phyloP scores from a whole-genome alignment of 2,329 filamentous ascomycete genomes.

The Hortaea werneckii region DNA sequence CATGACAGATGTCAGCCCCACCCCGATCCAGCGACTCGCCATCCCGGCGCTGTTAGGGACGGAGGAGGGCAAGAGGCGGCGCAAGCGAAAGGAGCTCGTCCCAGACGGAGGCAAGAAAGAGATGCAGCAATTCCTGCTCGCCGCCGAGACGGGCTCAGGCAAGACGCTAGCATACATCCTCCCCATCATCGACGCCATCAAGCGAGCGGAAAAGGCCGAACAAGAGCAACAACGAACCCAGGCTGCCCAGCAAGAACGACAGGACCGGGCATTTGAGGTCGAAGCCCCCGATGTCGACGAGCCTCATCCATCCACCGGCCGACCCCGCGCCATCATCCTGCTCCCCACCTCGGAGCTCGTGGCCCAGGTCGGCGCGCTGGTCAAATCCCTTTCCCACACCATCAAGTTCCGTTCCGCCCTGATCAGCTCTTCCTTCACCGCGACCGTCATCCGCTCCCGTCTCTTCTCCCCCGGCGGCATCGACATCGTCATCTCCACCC shows the following conservation, averaged over 20 bases:
- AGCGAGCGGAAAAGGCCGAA: slow-evolving; percentile 53
- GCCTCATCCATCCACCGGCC: slow-evolving; percentile 61
- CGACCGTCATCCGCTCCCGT: slow-evolving; percentile 71
- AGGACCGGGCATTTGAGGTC: slow-evolving; percentile 46
- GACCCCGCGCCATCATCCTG: slow-evolving; percentile 74
- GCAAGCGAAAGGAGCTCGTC: slow-evolving; percentile 17
- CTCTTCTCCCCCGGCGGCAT: slow-evolving; percentile 74
- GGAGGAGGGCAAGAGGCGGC: slow-evolving; percentile 29
- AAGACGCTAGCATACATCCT: slow-evolving; percentile 92
- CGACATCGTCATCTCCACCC: slow-evolving; percentile 78
- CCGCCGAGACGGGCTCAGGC: slow-evolving; percentile 92
- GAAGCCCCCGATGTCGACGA: slow-evolving; percentile 51
- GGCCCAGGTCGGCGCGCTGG: slow-evolving; percentile 68
- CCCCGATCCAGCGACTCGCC: slow-evolving; percentile 78
- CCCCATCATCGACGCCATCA: slow-evolving; percentile 75
- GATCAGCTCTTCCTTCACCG: slow-evolving; percentile 66
- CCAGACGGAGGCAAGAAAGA: slow-evolving; percentile 18
- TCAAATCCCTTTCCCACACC: slow-evolving; percentile 73
- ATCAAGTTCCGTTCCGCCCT: slow-evolving; percentile 79
- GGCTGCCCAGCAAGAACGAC: slow-evolving; percentile 27
- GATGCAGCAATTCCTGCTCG: slow-evolving; percentile 64
- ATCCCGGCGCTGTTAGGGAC: slow-evolving; percentile 70
- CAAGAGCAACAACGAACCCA: slow-evolving; percentile 34
- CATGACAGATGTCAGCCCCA: slow-evolving; percentile 67
- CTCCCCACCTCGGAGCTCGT: slow-evolving; percentile 91